These are phyloP conservation scores for Leptographium radiaticola DNA, from an alignment of 2,329 filamentous ascomycete species.

Conservation along the genomic window DNA sequence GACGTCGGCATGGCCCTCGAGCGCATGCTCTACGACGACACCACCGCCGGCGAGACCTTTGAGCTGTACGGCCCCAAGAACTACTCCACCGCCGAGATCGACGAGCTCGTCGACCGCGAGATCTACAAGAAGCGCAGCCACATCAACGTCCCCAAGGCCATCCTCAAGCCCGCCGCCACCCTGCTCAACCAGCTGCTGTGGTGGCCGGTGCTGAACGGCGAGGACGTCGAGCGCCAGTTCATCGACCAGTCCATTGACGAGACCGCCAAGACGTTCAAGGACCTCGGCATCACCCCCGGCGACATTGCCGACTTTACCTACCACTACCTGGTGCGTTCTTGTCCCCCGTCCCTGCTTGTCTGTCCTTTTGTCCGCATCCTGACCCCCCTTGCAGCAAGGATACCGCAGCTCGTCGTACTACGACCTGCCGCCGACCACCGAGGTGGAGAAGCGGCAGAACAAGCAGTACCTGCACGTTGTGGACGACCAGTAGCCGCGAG, in stretches of 20 bases:
- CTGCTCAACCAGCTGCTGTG: conserved; percentile 73
- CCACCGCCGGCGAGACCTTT: conserved; percentile 77
- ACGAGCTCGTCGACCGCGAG: conserved; percentile 77
- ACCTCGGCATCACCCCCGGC: conserved; percentile 78
- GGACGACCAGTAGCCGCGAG: conserved; percentile 58
- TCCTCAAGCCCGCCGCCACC: conserved; percentile 63
- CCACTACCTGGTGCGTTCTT: conserved; percentile 69
- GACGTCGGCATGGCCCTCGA: conserved; percentile 86
- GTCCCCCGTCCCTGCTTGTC: not conserved
- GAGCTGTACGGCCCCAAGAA: conserved; percentile 91
- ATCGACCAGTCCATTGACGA: conserved; percentile 86
- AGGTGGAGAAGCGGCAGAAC: conserved; percentile 88
- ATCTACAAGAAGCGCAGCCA: conserved; percentile 83
- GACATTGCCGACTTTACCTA: conserved; percentile 82
- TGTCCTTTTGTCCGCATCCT: conserved; percentile 12
- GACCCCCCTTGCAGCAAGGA: conserved; percentile 51
- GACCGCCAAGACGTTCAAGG: conserved; percentile 87
- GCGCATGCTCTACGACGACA: conserved; percentile 81
- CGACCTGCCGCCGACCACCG: conserved; percentile 86
- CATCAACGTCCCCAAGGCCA: conserved; percentile 73
- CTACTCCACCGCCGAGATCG: conserved; percentile 81
- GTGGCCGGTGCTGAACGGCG: conserved; percentile 74
- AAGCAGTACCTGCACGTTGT: conserved; percentile 94
- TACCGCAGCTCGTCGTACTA: conserved; percentile 83
- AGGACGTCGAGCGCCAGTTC: conserved; percentile 85